These are phyloP conservation scores for Lasiosphaeria miniovina DNA, from an alignment of 495 filamentous ascomycete species.

Conservation along the genomic window DNA sequence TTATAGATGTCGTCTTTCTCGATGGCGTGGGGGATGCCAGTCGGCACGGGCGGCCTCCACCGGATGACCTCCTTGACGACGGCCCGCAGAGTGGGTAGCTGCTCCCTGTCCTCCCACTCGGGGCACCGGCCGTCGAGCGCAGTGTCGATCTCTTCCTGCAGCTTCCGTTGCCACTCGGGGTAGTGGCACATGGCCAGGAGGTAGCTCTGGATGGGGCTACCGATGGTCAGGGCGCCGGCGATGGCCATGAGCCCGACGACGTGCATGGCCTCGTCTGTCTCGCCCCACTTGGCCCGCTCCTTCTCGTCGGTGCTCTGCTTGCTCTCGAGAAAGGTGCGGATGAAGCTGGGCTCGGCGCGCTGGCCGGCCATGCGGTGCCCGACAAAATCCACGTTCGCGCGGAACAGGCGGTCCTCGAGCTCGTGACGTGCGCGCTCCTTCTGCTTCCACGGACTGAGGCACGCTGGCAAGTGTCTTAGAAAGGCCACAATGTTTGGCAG, in stretches of 20 bases:
- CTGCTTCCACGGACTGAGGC: slow-evolving; percentile 51
- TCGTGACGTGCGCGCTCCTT: slow-evolving; percentile 42
- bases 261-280: slow-evolving; percentile 37
- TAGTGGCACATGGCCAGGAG: slow-evolving; percentile 59
- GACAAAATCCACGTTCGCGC: slow-evolving; percentile 42
- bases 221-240: slow-evolving; percentile 46
- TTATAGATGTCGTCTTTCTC: slow-evolving; percentile 55
- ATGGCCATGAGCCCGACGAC: slow-evolving; percentile 50
- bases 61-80: slow-evolving; percentile 60
- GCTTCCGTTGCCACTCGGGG: slow-evolving; percentile 50
- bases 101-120: slow-evolving; percentile 45
- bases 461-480: slow-evolving; percentile 42
- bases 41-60: slow-evolving; percentile 56
- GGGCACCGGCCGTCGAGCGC: slow-evolving; percentile 48
- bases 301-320: slow-evolving; percentile 15
- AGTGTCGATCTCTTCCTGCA: slow-evolving; percentile 55
- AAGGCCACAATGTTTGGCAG: slow-evolving; percentile 49
- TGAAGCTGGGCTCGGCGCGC: slow-evolving; percentile 37
- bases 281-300: slow-evolving; percentile 17
- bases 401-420: slow-evolving; percentile 38
- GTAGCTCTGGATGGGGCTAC: slow-evolving; percentile 54
- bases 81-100: slow-evolving; percentile 50
- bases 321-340: slow-evolving; percentile 43
- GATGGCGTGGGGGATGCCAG: slow-evolving; percentile 52
- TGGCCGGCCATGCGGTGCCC: slow-evolving; percentile 20